Percentiles rank a stretch among this genome's conserved stretches.
These are phyloP conservation scores for Sideroxylon spinosum DNA, from an alignment of 179 eudicot species.

Conservation along the genomic window DNA sequence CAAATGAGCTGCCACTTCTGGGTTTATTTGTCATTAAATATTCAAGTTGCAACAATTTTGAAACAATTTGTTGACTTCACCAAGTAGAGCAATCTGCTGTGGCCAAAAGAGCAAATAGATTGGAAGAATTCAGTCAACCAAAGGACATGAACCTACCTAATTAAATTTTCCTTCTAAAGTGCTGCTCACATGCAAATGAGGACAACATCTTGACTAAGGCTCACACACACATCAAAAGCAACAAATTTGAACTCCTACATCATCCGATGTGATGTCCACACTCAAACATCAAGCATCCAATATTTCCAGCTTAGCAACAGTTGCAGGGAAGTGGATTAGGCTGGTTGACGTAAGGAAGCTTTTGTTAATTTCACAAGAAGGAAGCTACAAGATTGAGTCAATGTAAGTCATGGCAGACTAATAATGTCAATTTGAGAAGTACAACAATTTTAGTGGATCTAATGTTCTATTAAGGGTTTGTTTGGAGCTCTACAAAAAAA, in stretches of 20 bases:
- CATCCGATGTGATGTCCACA: background rate
- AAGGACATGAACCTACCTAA: background rate
- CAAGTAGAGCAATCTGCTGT: background rate
- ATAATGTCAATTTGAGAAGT: background rate
- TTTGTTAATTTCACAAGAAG: background rate
- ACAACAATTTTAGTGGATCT: background rate
- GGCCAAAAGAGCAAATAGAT: background rate
- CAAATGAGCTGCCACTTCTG: background rate
- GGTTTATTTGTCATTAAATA: background rate
- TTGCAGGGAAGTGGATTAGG: background rate
- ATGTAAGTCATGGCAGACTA: background rate
- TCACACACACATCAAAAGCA: background rate
- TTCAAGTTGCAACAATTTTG: slow-evolving; percentile 1
- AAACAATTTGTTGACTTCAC: background rate
- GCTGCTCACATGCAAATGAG: background rate
- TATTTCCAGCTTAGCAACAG: background rate
- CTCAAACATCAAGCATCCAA: background rate
- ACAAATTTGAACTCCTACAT: slow-evolving; percentile 6
- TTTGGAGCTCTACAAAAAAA: no score
- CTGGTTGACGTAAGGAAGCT: background rate
- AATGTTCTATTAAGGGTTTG: background rate
- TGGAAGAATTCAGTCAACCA: background rate
- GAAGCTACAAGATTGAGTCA: background rate
- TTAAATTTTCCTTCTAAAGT: background rate
- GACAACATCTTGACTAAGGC: background rate